Evolutionary conservation across 805 yeast species (phyloP), one percentile per base, ranked within the genome.

Genomic region (Huiozyma sinensis): DNA sequence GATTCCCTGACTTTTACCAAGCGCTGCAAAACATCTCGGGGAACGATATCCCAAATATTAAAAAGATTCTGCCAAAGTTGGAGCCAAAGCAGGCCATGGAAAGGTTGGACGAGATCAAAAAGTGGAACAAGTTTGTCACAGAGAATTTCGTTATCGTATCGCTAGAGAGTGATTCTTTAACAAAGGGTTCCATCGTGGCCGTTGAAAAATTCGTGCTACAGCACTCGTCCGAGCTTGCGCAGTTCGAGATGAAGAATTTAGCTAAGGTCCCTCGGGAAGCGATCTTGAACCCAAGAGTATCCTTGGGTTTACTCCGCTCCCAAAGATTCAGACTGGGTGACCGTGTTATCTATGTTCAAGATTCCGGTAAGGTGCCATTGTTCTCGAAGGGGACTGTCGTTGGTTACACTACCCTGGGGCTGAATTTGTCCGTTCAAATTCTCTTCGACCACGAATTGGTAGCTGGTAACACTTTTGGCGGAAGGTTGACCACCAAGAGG

Each of bases 321-420:
- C 99, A 92, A 67, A 66, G 71, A 39, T 92, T 92, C 59, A 72
- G 75, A 29, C 70, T 92, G 24, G 98, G 98, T 54, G 97, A 92
- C 57, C 76, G 98, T 48, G 86, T 92, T 30, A 74, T 84, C 27
- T 88, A 85, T 52, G 83, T 87, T 24, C 82, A 83, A 53, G 84
- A 81, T 53, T 78, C 84, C 27, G 97, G 97, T 42, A 87, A 85
- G 57, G 95, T 89, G 11, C 95, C 96, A 28, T 65, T 81, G 45
- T 87, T 83, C 58, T 73, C 85, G 28, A 83, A 83, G 56, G 99
- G 99, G 60, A 88, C 96, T 1, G 95, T 92, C 44, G 82, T 85
- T 41, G 81, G 83, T 7, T 86, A 85, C 36, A 72, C 77, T 33
- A 76, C 79, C 52, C 71, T 77, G 33, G 75, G 77, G 7, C 56